Conservation (phyloP, 2,329 filamentous ascomycete species). For the Hypoxylon sp. region DNA sequence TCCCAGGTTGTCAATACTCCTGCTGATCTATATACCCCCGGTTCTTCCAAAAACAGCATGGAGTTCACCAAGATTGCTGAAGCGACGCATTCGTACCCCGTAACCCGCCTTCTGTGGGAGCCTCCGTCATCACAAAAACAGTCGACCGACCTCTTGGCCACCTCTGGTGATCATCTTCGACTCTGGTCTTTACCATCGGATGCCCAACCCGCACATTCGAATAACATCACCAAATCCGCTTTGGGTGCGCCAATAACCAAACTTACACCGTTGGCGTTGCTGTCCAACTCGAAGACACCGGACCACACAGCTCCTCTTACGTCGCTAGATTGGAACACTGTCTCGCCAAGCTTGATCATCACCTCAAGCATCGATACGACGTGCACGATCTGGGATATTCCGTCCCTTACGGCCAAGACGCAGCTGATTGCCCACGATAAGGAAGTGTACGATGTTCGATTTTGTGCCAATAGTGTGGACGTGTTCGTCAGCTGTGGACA, state of each 20-base stretch:
- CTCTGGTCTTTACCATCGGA: conserved; percentile 91
- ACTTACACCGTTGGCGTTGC: conserved; percentile 87
- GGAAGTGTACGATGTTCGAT: conserved; percentile 97
- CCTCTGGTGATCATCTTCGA: conserved; percentile 92
- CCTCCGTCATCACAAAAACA: conserved; percentile 95
- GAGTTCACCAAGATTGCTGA: conserved; percentile 96
- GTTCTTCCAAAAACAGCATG: conserved; percentile 78
- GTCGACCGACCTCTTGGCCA: conserved; percentile 92
- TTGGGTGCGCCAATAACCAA: conserved; percentile 75
- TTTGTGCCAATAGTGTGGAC: conserved; percentile 98
- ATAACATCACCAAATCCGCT: conserved; percentile 71
- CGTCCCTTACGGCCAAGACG: conserved; percentile 96
- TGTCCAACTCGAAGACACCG: conserved; percentile 98
- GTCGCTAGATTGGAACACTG: conserved; percentile 97
- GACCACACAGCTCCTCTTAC: conserved; percentile 98
- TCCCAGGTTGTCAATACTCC: conserved; percentile 80
- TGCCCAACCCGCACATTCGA: conserved; percentile 70
- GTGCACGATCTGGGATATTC: conserved; percentile 99
- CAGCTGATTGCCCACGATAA: conserved; percentile 99
- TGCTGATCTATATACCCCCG: conserved; percentile 75
- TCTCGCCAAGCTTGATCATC: conserved; percentile 96
- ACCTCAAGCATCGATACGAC: conserved; percentile 99
- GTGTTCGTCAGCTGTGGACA: conserved; percentile 98
- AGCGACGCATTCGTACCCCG: conserved; percentile 96
- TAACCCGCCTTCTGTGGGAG: conserved; percentile 95